Evolutionary conservation across 208 protist genomes (phyloP), one percentile per base, ranked within the genome.

Genomic region (Leishmania braziliensis): DNA sequence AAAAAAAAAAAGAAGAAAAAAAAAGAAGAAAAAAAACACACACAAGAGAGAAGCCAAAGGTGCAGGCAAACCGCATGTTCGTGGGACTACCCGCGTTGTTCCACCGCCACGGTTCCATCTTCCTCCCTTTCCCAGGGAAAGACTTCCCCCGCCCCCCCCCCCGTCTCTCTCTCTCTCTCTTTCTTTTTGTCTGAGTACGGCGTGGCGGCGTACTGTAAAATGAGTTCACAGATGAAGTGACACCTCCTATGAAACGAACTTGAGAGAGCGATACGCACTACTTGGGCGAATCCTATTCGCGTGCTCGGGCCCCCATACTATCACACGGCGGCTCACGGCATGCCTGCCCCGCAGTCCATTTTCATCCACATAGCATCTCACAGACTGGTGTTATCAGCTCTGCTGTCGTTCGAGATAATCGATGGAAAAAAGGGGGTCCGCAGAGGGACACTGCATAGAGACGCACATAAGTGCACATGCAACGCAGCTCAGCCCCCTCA

Each of bases 41-140:
- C 8, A 81, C 26, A 39, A 72, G 71, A 75, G 63, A 39, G 56
- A 79, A 0, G 48, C 8, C 62, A 72, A 3, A 75, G 36, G 69
- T 16, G 71, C 56, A 56, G n/a, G 70, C 20, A 20, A 62, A 69
- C 26, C 10, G 23, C 16, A 56, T 20, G 29, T 26, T 26, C 1
- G 29, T 10, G 63, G 53, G 0, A 62, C 56, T 12, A 0, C 23
- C 0, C 8, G 16, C 26, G 56, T 8, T 29, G 56, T 29, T 56
- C 5, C 16, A 56, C 56, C 56, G 56, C 56, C 2, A 20, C 20
- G 56, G 56, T 23, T 62, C 26, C 56, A 23, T 29, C 10, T 29
- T 5, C 56, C 5, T n/a, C 6, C 56, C 18, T 29, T 29, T 62
- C 56, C 56, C 8, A 23, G 26, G 20, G 26, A 5, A 62, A 23